Evolutionary conservation across 306 rosid genomes (phyloP).

Genomic region (Canavalia ensiformis): DNA sequence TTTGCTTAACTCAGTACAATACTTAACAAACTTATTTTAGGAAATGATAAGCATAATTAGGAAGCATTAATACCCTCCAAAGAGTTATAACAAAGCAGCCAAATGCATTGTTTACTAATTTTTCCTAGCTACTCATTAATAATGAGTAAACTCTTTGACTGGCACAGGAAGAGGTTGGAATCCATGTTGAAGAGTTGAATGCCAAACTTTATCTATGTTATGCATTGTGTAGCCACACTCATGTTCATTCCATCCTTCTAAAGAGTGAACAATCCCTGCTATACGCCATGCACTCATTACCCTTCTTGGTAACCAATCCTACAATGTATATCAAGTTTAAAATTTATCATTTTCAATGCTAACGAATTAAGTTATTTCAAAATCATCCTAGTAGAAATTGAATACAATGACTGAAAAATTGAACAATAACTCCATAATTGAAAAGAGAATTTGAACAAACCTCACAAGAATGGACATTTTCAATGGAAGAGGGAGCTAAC

Average conservation of each 20-base stretch:
- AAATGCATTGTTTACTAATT: background rate
- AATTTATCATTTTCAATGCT: background rate
- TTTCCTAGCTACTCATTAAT: background rate
- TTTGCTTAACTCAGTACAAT: no score
- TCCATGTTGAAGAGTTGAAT: conserved; percentile 74
- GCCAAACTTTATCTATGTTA: conserved; percentile 66
- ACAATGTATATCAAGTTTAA: background rate
- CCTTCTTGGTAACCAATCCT: conserved; percentile 79
- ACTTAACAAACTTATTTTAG: no score
- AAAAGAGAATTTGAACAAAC: conserved; percentile 47
- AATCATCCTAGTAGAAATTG: background rate
- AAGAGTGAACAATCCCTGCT: conserved; percentile 71
- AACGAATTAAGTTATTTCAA: background rate
- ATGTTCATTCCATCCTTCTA: conserved; percentile 76
- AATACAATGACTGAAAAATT: background rate
- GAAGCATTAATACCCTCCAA: background rate
- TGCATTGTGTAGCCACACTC: conserved; percentile 66
- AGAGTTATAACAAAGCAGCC: background rate
- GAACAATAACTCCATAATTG: background rate
- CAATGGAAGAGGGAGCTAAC: conserved; percentile 60
- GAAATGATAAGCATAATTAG: background rate
- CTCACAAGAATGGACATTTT: conserved; percentile 84
- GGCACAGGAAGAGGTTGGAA: conserved; percentile 61
- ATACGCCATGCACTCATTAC: conserved; percentile 91
- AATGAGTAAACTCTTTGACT: conserved; percentile 23